Evolutionary conservation across 2,329 filamentous ascomycete species (phyloP).

Genomic region (Fusarium brevicatenulatum): DNA sequence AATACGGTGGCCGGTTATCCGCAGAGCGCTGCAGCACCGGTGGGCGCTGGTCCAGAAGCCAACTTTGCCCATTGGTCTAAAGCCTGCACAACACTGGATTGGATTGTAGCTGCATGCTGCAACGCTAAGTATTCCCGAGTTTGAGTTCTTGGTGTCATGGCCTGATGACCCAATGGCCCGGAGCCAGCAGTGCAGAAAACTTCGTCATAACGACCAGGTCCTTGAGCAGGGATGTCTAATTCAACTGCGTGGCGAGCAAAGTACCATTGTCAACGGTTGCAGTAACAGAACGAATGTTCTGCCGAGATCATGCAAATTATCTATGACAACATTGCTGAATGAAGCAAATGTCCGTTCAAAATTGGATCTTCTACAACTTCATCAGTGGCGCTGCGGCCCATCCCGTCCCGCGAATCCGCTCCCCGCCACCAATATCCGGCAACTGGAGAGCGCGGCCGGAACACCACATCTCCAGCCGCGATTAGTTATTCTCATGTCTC

Average conservation of each 20-base stretch:
- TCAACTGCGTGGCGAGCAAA: constrained; percentile 3
- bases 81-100: constrained; percentile 1
- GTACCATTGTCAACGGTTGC: not conserved
- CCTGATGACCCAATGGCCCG: constrained; percentile 31
- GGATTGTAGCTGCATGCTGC: constrained; percentile 35
- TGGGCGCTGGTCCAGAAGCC: constrained; percentile 2
- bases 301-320: constrained; percentile 2
- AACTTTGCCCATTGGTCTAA: constrained; percentile 8
- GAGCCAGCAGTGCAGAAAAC: constrained; percentile 20
- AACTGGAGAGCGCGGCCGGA: not conserved
- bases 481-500: not conserved
- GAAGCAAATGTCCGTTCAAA: constrained; percentile 12
- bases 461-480: not conserved
- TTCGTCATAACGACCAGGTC: constrained; percentile 29
- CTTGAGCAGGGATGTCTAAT: constrained; percentile 5
- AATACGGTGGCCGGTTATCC: constrained; percentile 3
- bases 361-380: constrained; percentile 15
- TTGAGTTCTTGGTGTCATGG: constrained; percentile 21
- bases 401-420: constrained; percentile 41
- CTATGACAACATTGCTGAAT: not conserved
- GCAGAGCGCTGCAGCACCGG: constrained; percentile 1
- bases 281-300: not conserved
- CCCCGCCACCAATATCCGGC: constrained; percentile 30
- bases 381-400: constrained; percentile 41
- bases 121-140: constrained; percentile 42